These are phyloP conservation scores for Trichoderma virens DNA, from an alignment of 495 filamentous ascomycete species.

Conservation along the genomic window DNA sequence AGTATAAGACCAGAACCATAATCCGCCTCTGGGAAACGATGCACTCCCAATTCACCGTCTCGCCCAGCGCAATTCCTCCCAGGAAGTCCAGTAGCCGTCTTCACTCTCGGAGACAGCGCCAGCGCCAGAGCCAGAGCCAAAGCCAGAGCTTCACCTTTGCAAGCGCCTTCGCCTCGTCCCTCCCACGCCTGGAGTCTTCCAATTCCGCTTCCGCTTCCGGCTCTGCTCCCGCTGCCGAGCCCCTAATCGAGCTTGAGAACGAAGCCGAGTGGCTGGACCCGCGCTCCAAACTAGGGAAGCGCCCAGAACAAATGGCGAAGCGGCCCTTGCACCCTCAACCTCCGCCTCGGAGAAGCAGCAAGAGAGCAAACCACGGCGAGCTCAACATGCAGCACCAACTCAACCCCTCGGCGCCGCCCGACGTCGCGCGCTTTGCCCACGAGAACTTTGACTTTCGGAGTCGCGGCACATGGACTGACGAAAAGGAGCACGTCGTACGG, in stretches of 20 bases:
- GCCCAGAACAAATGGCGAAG: background rate
- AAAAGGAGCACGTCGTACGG: slow-evolving; percentile 72
- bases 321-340: background rate
- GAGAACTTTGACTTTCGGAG: slow-evolving; percentile 35
- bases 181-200: background rate
- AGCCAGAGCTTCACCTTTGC: background rate
- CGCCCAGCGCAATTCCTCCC: no score
- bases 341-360: slow-evolving; percentile 1
- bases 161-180: background rate
- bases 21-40: no score
- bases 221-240: background rate
- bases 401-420: slow-evolving; percentile 27
- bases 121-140: background rate
- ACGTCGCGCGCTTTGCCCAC: slow-evolving; percentile 38
- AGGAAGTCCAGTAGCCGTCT: no score
- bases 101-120: no score
- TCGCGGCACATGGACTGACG: slow-evolving; percentile 50
- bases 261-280: background rate
- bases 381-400: slow-evolving; percentile 16
- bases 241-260: slow-evolving; percentile 17
- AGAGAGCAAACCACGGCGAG: background rate
- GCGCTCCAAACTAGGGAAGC: background rate
- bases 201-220: background rate
- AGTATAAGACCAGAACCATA: no score
- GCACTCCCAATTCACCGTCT: no score